These are phyloP conservation scores for Neurospora tetraspora DNA, from an alignment of 495 filamentous ascomycete species.

Conservation along the genomic window DNA sequence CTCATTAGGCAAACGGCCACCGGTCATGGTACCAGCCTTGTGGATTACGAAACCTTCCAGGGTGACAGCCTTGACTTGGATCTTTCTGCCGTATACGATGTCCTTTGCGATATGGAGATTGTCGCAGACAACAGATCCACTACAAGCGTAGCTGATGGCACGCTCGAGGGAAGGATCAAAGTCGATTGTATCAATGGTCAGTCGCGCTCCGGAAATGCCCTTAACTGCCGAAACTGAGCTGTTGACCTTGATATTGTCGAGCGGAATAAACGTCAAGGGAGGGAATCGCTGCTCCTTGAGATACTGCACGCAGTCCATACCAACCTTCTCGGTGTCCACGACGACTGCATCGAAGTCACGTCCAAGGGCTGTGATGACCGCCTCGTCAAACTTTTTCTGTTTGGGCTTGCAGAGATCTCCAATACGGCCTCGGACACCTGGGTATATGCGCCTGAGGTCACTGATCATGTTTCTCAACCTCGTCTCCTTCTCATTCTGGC, in stretches of 20 bases:
- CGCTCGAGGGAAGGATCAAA: slow-evolving; percentile 81
- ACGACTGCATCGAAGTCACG: slow-evolving; percentile 89
- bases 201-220: slow-evolving; percentile 71
- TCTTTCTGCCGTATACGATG: slow-evolving; percentile 73
- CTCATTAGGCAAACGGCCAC: slow-evolving; percentile 66
- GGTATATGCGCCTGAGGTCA: slow-evolving; percentile 81
- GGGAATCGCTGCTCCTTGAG: slow-evolving; percentile 79
- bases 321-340: slow-evolving; percentile 93
- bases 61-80: slow-evolving; percentile 90
- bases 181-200: slow-evolving; percentile 93
- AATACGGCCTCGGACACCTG: slow-evolving; percentile 81
- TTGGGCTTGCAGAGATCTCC: slow-evolving; percentile 91
- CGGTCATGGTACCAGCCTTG: slow-evolving; percentile 96
- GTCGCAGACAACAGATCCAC: slow-evolving; percentile 93
- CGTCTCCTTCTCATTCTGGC: slow-evolving; percentile 73
- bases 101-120: slow-evolving; percentile 74
- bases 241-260: slow-evolving; percentile 94
- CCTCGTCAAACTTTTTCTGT: slow-evolving; percentile 90
- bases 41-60: slow-evolving; percentile 89
- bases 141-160: slow-evolving; percentile 89
- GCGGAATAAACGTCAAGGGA: slow-evolving; percentile 83
- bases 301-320: slow-evolving; percentile 88
- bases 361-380: slow-evolving; percentile 84
- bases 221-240: slow-evolving; percentile 82
- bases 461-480: slow-evolving; percentile 68